A percentile compares a stretch with the other conserved stretches of the same genome.
phyloP scores from a whole-genome alignment of 2,329 filamentous ascomycete genomes.

The Trichophyton simii region DNA sequence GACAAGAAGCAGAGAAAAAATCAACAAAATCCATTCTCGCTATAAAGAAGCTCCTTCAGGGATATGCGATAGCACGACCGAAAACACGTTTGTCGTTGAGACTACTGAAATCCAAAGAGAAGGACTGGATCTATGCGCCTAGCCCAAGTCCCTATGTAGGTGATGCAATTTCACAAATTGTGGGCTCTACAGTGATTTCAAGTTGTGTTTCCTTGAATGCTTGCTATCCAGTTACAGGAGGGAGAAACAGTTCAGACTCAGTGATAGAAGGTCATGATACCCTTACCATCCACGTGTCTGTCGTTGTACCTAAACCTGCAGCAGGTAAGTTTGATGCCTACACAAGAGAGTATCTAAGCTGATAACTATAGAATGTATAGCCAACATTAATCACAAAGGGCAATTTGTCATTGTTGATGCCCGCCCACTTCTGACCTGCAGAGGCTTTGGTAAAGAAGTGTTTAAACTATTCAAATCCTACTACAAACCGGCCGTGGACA shows the following conservation, averaged over 20 bases:
- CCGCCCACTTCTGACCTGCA: slow-evolving; percentile 40
- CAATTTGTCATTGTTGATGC: slow-evolving; percentile 47
- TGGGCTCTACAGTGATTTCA: slow-evolving; percentile 41
- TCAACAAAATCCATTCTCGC: slow-evolving; percentile 22
- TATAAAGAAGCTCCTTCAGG: slow-evolving; percentile 19
- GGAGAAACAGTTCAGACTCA: neutral
- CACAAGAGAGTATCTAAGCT: neutral
- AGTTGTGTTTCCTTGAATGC: slow-evolving; percentile 32
- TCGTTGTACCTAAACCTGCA: slow-evolving; percentile 38
- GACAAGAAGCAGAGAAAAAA: slow-evolving; percentile 42
- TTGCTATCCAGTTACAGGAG: neutral
- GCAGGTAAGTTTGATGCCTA: slow-evolving; percentile 20
- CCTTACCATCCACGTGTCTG: slow-evolving; percentile 13
- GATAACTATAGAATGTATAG: slow-evolving; percentile 21
- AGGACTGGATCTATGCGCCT: slow-evolving; percentile 29
- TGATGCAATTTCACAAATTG: slow-evolving; percentile 45
- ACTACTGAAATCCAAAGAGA: neutral
- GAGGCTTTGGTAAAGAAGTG: slow-evolving; percentile 44
- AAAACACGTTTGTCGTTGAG: slow-evolving; percentile 10
- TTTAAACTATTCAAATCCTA: slow-evolving; percentile 39
- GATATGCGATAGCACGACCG: slow-evolving; percentile 17
- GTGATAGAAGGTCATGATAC: neutral
- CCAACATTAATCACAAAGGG: slow-evolving; percentile 24
- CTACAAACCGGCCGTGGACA: slow-evolving; percentile 24
- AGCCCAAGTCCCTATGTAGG: slow-evolving; percentile 33